Evolutionary conservation across 352 stramenopile species (phyloP).

Genomic region (Plasmopara halstedii): DNA sequence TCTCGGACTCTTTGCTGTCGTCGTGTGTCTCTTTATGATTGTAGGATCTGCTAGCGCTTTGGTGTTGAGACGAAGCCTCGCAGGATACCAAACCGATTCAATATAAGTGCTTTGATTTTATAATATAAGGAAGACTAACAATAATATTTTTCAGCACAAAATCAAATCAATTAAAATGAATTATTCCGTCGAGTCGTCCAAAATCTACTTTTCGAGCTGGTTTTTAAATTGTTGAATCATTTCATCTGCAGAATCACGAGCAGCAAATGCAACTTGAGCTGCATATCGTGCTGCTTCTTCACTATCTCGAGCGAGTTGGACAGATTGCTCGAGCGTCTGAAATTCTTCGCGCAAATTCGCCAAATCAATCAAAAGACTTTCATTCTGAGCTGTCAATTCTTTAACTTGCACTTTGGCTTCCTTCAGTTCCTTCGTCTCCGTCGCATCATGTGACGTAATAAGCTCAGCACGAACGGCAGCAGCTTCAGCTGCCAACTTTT

Average conservation of each 20-base stretch:
- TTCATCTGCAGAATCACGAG: slow-evolving; percentile 54
- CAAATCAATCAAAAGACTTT: slow-evolving; percentile 25
- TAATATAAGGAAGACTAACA: too few relatives aligned
- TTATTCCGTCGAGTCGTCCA: slow-evolving; percentile 16
- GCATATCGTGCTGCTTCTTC: slow-evolving; percentile 64
- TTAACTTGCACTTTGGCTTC: slow-evolving; percentile 23
- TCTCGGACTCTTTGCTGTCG: slow-evolving; percentile 49
- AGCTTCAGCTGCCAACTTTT: too few relatives aligned
- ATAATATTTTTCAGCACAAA: too few relatives aligned
- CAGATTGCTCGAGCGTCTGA: slow-evolving; percentile 32
- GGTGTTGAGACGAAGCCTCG: slow-evolving; percentile 65
- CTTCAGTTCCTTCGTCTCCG: slow-evolving; percentile 13
- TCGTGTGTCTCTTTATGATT: slow-evolving; percentile 75
- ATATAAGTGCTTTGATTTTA: slow-evolving; percentile 41
- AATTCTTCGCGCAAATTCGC: slow-evolving; percentile 30
- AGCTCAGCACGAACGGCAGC: too few relatives aligned
- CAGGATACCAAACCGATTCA: slow-evolving; percentile 79
- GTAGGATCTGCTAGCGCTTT: slow-evolving; percentile 58
- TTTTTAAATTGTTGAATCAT: slow-evolving; percentile 33
- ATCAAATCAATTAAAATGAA: slow-evolving; percentile 35
- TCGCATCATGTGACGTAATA: background rate
- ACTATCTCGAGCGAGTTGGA: slow-evolving; percentile 51
- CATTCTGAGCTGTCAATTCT: slow-evolving; percentile 19
- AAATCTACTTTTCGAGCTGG: slow-evolving; percentile 14
- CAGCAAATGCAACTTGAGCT: slow-evolving; percentile 59